Conservation (phyloP, 345 rosid species). For the Firmiana major region DNA sequence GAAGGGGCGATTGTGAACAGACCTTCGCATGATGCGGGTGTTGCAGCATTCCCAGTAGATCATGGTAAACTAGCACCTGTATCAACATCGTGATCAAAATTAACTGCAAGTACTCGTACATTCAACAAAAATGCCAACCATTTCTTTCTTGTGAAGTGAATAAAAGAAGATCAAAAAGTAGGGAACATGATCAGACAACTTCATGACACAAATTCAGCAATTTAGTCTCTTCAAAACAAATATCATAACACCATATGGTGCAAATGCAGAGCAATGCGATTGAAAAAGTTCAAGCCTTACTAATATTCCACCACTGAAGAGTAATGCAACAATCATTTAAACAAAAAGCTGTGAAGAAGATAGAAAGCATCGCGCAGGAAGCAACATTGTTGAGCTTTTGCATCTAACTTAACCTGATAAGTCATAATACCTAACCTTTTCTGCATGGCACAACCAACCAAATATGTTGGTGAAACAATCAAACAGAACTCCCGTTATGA, state of each 20-base stretch:
- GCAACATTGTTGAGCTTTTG: neutral
- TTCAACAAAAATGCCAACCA: neutral
- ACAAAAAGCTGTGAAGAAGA: constrained; percentile 7
- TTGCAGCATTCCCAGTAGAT: constrained; percentile 89
- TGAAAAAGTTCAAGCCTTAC: neutral
- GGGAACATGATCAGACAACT: neutral
- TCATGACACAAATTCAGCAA: neutral
- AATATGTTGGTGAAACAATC: neutral
- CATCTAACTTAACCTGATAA: neutral
- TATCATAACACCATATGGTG: neutral
- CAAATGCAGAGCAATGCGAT: neutral
- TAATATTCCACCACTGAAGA: neutral
- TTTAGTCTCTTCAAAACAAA: neutral
- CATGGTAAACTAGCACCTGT: constrained; percentile 87
- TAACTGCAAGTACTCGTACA: neutral
- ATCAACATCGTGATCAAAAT: constrained; percentile 4
- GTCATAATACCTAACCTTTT: neutral
- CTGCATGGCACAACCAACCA: neutral
- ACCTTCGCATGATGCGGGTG: constrained; percentile 99
- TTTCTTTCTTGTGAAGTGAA: neutral
- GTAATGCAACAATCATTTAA: neutral
- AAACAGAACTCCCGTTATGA: neutral
- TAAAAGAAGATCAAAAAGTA: neutral
- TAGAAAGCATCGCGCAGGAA: neutral
- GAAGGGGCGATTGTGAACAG: neutral